Conservation (phyloP, 2,329 filamentous ascomycete species). For the Dissoconium aciculare region DNA sequence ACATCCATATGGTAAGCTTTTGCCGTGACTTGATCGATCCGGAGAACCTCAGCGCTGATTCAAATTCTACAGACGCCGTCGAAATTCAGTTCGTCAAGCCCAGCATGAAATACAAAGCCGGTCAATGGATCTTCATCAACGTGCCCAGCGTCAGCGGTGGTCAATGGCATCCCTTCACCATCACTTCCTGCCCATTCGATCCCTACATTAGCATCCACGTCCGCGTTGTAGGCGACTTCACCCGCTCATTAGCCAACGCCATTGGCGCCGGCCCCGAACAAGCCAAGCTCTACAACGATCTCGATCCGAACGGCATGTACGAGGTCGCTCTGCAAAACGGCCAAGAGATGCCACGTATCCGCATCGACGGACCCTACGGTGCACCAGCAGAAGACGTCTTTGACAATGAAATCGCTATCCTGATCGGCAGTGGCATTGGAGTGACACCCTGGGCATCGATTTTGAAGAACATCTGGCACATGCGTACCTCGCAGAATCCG, state of each 20-base stretch:
- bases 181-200: conserved; percentile 94
- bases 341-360: conserved; percentile 75
- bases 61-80: conserved; percentile 56
- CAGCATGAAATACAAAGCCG: conserved; percentile 94
- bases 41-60: too few relatives aligned
- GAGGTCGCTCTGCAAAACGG: conserved; percentile 90
- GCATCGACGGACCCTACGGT: conserved; percentile 90
- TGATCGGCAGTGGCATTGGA: conserved; percentile 75
- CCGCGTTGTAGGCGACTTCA: conserved; percentile 94
- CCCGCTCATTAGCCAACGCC: conserved; percentile 78
- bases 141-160: conserved; percentile 73
- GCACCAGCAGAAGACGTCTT: conserved; percentile 97
- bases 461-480: conserved; percentile 95
- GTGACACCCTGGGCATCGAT: conserved; percentile 79
- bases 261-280: conserved; percentile 84
- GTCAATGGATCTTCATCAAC: conserved; percentile 95
- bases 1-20: conserved; percentile 68
- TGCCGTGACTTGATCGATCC: too few relatives aligned
- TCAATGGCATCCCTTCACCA: conserved; percentile 98
- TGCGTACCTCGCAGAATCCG: conserved; percentile 78
- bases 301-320: conserved; percentile 94
- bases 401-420: conserved; percentile 73
- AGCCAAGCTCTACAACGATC: conserved; percentile 73
- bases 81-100: conserved; percentile 96
- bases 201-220: conserved; percentile 90